These are phyloP conservation scores for Ilyonectria destructans DNA, from an alignment of 2,329 filamentous ascomycete species.

Conservation along the genomic window DNA sequence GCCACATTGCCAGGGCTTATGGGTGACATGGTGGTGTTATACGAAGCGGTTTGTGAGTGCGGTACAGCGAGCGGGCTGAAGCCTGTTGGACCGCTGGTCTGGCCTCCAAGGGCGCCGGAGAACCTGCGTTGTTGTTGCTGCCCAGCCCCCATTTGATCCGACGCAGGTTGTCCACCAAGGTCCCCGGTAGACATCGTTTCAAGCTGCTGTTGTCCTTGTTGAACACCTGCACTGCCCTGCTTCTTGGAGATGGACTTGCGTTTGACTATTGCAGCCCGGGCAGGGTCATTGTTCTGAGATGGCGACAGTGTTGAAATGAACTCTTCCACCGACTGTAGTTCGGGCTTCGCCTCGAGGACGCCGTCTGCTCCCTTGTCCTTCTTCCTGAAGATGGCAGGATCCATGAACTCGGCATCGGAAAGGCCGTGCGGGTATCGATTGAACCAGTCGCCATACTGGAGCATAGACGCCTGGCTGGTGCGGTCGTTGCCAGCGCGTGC, in stretches of 20 bases:
- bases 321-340: slow-evolving; percentile 94
- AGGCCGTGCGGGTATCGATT: slow-evolving; percentile 95
- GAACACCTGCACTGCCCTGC: slow-evolving; percentile 32
- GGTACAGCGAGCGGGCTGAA: slow-evolving; percentile 62
- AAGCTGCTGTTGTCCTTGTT: slow-evolving; percentile 39
- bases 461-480: slow-evolving; percentile 75
- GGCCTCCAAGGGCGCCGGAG: slow-evolving; percentile 59
- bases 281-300: slow-evolving; percentile 63
- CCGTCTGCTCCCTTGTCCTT: slow-evolving; percentile 89
- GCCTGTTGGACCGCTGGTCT: slow-evolving; percentile 57
- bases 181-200: slow-evolving; percentile 43
- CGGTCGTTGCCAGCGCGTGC: slow-evolving; percentile 75
- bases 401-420: slow-evolving; percentile 86
- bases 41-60: slow-evolving; percentile 60
- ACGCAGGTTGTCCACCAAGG: slow-evolving; percentile 23
- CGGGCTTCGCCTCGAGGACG: slow-evolving; percentile 88
- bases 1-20: slow-evolving; percentile 66
- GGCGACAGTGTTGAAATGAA: slow-evolving; percentile 89
- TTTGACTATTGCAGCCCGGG: slow-evolving; percentile 50
- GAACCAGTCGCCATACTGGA: slow-evolving; percentile 99
- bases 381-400: slow-evolving; percentile 77
- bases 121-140: slow-evolving; percentile 58
- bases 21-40: slow-evolving; percentile 67
- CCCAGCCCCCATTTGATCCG: slow-evolving; percentile 31
- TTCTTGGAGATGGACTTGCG: slow-evolving; percentile 59